Conservation (phyloP, 305 asterid species). For the Fraxinus nigra region DNA sequence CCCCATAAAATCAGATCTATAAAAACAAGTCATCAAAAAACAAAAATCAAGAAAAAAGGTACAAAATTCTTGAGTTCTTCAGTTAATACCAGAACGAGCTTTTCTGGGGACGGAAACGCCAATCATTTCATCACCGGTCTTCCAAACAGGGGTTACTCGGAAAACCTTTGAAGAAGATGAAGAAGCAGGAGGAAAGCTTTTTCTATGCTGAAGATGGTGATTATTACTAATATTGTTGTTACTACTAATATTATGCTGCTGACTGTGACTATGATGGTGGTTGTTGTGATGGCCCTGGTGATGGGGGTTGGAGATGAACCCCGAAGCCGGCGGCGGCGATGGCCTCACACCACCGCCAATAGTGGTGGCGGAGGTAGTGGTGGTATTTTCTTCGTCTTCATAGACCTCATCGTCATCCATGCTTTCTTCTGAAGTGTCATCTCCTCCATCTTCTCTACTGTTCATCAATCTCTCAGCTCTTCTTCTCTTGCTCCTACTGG, state of each 20-base stretch:
- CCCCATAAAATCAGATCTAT: slow-evolving; percentile 15
- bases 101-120: slow-evolving; percentile 92
- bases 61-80: not conserved
- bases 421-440: slow-evolving; percentile 86
- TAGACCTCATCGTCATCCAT: slow-evolving; percentile 83
- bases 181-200: slow-evolving; percentile 57
- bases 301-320: slow-evolving; percentile 41
- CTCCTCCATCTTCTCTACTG: slow-evolving; percentile 56
- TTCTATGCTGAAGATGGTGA: slow-evolving; percentile 67
- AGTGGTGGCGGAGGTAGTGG: slow-evolving; percentile 27
- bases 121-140: slow-evolving; percentile 89
- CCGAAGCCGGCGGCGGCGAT: slow-evolving; percentile 40
- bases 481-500: slow-evolving; percentile 63
- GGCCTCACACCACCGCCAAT: slow-evolving; percentile 38
- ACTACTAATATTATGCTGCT: slow-evolving; percentile 27
- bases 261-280: slow-evolving; percentile 34
- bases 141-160: slow-evolving; percentile 79
- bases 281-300: slow-evolving; percentile 27
- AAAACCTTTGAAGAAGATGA: slow-evolving; percentile 40
- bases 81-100: slow-evolving; percentile 79
- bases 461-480: slow-evolving; percentile 58
- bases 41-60: not conserved
- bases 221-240: slow-evolving; percentile 25
- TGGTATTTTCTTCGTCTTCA: slow-evolving; percentile 49
- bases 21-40: not conserved